A percentile compares a stretch with the other conserved stretches of the same genome.
phyloP scores from a whole-genome alignment of 2,329 filamentous ascomycete genomes.

The Tolypocladium endophyticum region DNA sequence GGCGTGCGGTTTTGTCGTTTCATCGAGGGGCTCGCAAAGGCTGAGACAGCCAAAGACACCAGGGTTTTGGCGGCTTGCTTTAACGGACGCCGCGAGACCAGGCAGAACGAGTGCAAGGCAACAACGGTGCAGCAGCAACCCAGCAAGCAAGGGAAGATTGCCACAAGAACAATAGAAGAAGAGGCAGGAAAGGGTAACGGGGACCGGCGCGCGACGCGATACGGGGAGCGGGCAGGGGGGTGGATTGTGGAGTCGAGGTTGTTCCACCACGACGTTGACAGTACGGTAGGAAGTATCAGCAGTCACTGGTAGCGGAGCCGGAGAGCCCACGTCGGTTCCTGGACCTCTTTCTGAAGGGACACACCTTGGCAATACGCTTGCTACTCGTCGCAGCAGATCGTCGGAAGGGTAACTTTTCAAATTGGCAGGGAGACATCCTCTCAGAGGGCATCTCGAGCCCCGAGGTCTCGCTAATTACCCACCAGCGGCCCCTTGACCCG shows the following conservation, averaged over 20 bases:
- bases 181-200: not conserved
- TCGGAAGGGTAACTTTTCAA: not conserved
- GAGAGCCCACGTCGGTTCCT: not conserved
- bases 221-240: not conserved
- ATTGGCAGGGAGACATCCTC: not conserved
- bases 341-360: not conserved
- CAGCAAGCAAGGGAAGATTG: not conserved
- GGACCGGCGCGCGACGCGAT: not conserved
- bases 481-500: not conserved
- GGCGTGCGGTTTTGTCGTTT: constrained; percentile 10
- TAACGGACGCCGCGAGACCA: not conserved
- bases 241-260: not conserved
- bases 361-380: not conserved
- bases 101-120: not conserved
- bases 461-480: not conserved
- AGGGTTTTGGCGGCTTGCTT: not conserved
- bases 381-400: not conserved
- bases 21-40: constrained; percentile 12
- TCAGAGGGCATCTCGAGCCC: not conserved
- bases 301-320: not conserved
- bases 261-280: not conserved
- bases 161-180: not conserved
- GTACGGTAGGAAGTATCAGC: too few relatives aligned
- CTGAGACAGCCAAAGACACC: constrained; percentile 7
- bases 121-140: not conserved